Conservation (phyloP, 73 alveolate genomes). For the Strombidium stylifer region DNA sequence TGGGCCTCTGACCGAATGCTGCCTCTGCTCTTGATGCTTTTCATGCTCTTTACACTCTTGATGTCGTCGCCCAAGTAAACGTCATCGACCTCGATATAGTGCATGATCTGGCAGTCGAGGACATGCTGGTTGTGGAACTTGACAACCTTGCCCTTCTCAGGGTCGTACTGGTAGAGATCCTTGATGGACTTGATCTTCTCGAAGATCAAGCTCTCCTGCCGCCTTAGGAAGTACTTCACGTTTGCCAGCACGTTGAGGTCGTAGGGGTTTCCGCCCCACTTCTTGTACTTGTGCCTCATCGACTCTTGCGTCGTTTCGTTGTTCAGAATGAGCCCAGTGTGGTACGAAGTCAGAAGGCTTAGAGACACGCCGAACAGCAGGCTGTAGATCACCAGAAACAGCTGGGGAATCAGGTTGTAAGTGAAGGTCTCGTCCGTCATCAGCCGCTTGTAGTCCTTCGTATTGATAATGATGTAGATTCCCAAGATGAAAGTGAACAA, state of each 20-base stretch:
- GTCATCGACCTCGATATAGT: too few relatives aligned
- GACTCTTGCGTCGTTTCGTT: constrained; percentile 35
- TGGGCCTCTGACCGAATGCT: too few relatives aligned
- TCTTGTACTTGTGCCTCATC: constrained; percentile 16
- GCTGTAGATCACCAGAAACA: neutral
- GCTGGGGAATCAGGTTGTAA: neutral
- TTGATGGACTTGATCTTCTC: too few relatives aligned
- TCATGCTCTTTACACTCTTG: too few relatives aligned
- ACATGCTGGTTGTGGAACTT: too few relatives aligned
- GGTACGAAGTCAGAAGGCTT: constrained; percentile 14
- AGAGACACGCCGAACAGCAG: constrained; percentile 14
- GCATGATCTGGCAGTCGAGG: too few relatives aligned
- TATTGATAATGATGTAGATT: neutral
- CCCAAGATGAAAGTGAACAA: constrained; percentile 17
- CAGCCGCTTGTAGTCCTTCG: neutral
- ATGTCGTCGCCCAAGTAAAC: too few relatives aligned
- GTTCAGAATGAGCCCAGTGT: constrained; percentile 1
- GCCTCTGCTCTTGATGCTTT: too few relatives aligned
- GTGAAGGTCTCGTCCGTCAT: neutral
- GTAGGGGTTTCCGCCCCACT: constrained; percentile 32
- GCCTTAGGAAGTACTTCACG: too few relatives aligned
- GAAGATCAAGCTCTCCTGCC: too few relatives aligned
- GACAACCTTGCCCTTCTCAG: too few relatives aligned
- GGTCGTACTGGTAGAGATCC: too few relatives aligned
- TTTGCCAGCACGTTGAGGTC: neutral